A percentile compares a stretch with the other conserved stretches of the same genome.
These are phyloP conservation scores for Lanmaoa pseudosensibilis DNA, from an alignment of 768 basidiomycete genomes.

Conservation along the genomic window DNA sequence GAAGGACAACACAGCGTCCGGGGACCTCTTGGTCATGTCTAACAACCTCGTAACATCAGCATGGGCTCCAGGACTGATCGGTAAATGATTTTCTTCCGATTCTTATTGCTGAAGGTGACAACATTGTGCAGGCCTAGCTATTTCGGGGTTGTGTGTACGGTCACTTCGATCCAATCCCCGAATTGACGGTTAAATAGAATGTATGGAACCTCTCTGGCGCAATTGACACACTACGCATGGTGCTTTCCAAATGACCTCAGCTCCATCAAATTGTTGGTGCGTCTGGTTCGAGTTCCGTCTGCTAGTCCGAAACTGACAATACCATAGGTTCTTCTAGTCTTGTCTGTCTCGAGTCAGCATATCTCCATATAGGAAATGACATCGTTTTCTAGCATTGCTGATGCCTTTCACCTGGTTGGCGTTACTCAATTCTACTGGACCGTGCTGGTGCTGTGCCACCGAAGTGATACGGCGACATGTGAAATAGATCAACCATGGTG, in stretches of 20 bases:
- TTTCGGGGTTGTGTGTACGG: slow-evolving; percentile 8
- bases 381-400: slow-evolving; percentile 4
- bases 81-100: not conserved
- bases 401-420: slow-evolving; percentile 6
- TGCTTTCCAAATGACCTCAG: slow-evolving; percentile 6
- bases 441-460: slow-evolving; percentile 6
- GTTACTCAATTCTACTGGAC: slow-evolving; percentile 3
- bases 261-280: slow-evolving; percentile 12
- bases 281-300: not conserved
- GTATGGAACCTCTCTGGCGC: slow-evolving; percentile 11
- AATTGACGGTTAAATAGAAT: slow-evolving; percentile 2
- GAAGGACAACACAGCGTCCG: not conserved
- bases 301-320: not conserved
- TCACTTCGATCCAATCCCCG: not conserved
- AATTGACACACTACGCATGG: not conserved
- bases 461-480: not conserved
- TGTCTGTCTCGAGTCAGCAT: not conserved
- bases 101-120: not conserved
- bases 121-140: not conserved
- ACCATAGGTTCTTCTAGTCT: slow-evolving; percentile 10
- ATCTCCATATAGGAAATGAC: not conserved
- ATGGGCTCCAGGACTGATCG: slow-evolving; percentile 14
- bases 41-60: slow-evolving; percentile 1
- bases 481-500: slow-evolving; percentile 6
- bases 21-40: slow-evolving; percentile 1